Conservation (phyloP, 176 grass and related monocot species). For the Carex parvula region DNA sequence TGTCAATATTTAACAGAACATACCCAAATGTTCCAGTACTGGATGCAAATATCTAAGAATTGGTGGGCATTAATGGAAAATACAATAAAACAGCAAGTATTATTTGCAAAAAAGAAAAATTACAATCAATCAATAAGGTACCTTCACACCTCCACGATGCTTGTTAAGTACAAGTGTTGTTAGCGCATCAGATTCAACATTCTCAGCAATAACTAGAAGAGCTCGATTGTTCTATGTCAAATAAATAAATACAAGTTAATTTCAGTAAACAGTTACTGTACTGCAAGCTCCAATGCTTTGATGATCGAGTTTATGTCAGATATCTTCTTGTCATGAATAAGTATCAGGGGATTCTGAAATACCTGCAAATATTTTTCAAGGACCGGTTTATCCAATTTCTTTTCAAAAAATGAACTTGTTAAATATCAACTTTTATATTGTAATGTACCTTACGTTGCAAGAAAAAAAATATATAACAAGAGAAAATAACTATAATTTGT, state of each 20-base stretch:
- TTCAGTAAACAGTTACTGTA: conserved; percentile 20
- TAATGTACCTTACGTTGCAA: not conserved
- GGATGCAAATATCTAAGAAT: not conserved
- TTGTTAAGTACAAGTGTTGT: conserved; percentile 80
- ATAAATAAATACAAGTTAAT: conserved; percentile 28
- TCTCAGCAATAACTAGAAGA: conserved; percentile 82
- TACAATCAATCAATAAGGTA: conserved; percentile 7
- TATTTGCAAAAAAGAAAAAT: not conserved
- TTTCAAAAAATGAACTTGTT: not conserved
- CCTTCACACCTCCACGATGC: conserved; percentile 80
- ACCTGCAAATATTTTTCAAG: conserved; percentile 47
- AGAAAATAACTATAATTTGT: not conserved
- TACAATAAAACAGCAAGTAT: not conserved
- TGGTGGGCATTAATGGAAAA: not conserved
- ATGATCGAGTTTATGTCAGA: conserved; percentile 78
- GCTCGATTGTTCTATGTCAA: conserved; percentile 52
- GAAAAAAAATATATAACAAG: not conserved
- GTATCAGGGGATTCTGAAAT: conserved; percentile 73
- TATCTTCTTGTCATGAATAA: conserved; percentile 98
- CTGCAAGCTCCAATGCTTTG: conserved; percentile 59
- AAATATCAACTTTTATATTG: not conserved
- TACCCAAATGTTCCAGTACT: not conserved
- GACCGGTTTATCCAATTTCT: not conserved
- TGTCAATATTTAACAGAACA: not conserved
- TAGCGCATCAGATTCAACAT: conserved; percentile 80